Base-by-base conservation (phyloP, 2,329 filamentous ascomycete species). In the Fusarium fracticaudum region DNA sequence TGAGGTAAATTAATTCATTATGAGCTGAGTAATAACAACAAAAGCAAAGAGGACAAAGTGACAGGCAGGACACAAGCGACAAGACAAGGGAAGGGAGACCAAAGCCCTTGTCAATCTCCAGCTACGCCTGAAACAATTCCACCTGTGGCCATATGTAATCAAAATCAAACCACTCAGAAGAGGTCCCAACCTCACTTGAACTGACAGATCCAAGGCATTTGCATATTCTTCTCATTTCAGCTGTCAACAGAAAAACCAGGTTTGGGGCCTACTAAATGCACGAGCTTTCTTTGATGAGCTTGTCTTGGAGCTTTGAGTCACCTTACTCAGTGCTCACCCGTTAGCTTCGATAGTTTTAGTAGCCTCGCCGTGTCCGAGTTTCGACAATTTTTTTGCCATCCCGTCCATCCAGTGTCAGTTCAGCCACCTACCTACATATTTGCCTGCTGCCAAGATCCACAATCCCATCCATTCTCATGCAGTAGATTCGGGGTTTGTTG, bases 61-160 rank as follows among this genome's bases (percentile, higher is more conserved):
- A 68, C 43, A 50, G 38, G 58, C 41, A n/a, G 24, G 35, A 40
- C 51, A 44, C 17, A 22, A 31, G n/a, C 18, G n/a, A 48, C 45
- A 48, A 62, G 35, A 55, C 43, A 70, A 45, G 67, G 67, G 55
- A 74, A 74, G 71, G 71, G 72, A 74, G 72, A 72, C n/a, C 35
- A 20, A 17, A 74, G 67, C 67, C 71, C 71, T 73, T 72, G 71
- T 72, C 63, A 41, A 58, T 68, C 67, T 63, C 71, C 63, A 72
- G 60, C 59, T 65, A 59, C 71, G 71, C 72, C 72, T 74, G 72
- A 74, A 74, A 74, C 72, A 69, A 69, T 74, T 48, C 72, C 72
- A 72, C 68, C 64, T 57, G 40, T 72, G 47, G 72, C 50, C 51
- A 38, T 57, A 53, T 59, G 67, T 66, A 74, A 69, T 74, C 54